These are phyloP conservation scores for Pseudopithomyces maydicus DNA, from an alignment of 2,329 filamentous ascomycete genomes.

Conservation along the genomic window DNA sequence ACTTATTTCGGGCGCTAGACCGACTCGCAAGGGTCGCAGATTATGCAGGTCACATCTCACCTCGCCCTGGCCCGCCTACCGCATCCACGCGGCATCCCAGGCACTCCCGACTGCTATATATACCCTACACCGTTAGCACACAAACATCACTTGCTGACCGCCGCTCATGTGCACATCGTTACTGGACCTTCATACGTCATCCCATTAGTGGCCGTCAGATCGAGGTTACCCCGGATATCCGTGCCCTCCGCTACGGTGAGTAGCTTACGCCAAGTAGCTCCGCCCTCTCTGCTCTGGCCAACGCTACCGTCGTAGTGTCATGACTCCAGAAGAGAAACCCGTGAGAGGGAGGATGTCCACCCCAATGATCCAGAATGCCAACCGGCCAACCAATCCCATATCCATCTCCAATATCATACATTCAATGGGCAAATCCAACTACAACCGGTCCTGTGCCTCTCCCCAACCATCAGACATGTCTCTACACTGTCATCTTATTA, in stretches of 20 bases:
- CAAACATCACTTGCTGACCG: neutral
- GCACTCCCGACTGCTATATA: neutral
- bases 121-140: neutral
- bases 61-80: neutral
- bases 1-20: neutral
- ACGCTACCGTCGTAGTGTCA: slow-evolving; percentile 3
- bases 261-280: slow-evolving; percentile 1
- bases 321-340: neutral
- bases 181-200: neutral
- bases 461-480: neutral
- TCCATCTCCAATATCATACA: too few relatives aligned
- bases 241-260: neutral
- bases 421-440: neutral
- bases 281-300: neutral
- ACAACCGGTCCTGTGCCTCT: neutral
- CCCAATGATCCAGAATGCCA: neutral
- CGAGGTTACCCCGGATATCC: slow-evolving; percentile 6
- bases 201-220: neutral
- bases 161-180: neutral
- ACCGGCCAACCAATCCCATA: neutral
- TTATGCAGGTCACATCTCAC: neutral
- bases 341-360: neutral
- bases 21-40: neutral
- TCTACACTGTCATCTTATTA: neutral
- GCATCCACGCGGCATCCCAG: neutral